A percentile compares a stretch with the other conserved stretches of the same genome.
Evolutionary conservation across 2,329 filamentous ascomycete genomes (phyloP).

Genomic region (Fusarium decemcellulare): DNA sequence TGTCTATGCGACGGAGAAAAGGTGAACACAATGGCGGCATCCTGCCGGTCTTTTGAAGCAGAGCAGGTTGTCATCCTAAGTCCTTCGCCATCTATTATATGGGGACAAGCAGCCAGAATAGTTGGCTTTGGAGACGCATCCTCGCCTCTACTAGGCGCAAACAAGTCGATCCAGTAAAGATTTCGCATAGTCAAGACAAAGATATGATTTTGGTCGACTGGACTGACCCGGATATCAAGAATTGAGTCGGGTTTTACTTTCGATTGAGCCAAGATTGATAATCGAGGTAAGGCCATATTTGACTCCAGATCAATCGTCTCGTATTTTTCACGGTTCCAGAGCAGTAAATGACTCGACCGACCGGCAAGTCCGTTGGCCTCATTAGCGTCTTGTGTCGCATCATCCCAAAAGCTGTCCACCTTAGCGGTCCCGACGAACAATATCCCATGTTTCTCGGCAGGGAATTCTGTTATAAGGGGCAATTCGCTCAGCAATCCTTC

Average conservation of each 20-base stretch:
- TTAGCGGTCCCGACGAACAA: constrained; percentile 56
- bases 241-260: constrained; percentile 58
- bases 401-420: constrained; percentile 39
- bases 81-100: constrained; percentile 45
- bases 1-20: constrained; percentile 51
- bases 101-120: constrained; percentile 49
- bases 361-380: constrained; percentile 14
- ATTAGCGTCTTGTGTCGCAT: constrained; percentile 23
- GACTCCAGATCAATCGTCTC: constrained; percentile 55
- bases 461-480: constrained; percentile 47
- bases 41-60: constrained; percentile 37
- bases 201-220: constrained; percentile 61
- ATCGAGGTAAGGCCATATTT: constrained; percentile 45
- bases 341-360: constrained; percentile 47
- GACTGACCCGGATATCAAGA: constrained; percentile 68
- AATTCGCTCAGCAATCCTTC: constrained; percentile 55
- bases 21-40: constrained; percentile 51
- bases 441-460: constrained; percentile 58
- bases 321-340: constrained; percentile 56
- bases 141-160: constrained; percentile 24
- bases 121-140: constrained; percentile 31
- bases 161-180: constrained; percentile 64
- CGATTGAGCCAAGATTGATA: constrained; percentile 45
- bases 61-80: constrained; percentile 50
- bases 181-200: constrained; percentile 71